Evolutionary conservation across 2,329 filamentous ascomycete genomes (phyloP), one percentile per base, ranked within the genome.

Genomic region (Aphanocladium album): DNA sequence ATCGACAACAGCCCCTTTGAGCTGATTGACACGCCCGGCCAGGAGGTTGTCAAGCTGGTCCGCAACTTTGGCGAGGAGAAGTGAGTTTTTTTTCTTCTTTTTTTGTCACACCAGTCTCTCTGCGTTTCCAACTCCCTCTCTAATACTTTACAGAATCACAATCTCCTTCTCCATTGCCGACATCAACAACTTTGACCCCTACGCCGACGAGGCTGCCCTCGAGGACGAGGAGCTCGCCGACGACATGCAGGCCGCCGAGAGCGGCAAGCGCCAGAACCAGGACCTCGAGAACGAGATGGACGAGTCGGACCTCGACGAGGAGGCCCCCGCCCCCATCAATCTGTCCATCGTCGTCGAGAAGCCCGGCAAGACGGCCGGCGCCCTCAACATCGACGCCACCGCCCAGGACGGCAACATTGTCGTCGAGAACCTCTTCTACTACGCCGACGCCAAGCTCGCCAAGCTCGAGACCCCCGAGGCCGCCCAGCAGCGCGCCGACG

Each of bases 381-480:
- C 91, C 30, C 83, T 99, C 65, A 87, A 89, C 76, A 87, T 99
- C 68, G 91, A 96, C 75, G 89, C 92, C 62, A 81, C 89, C 63
- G 91, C 91, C 35, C 89, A 95, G 77, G 90, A 96, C 67, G 92
- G 93, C 69, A 81, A 87, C 73, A 88, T 98, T 74, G 81, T 91
- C 68, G 89, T 98, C 71, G 90, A 97, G 73, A 93, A 95, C 78
- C 85, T 98, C 70, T 92, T 89, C 76, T 93, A 91, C 83, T 96
- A 91, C 80, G 81, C 85, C 68, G 88, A 93, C 68, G 81, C 89
- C 63, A 87, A 89, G 62, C 79, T 96, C 65, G 91, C 93, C 46
- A 86, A 91, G 72, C 86, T 89, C 64, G 80, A 88, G 70, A 87
- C 83, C 55, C 87, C 91, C 65, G 91, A 96, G 71, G 83, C 86